Evolutionary conservation across 208 protist species (phyloP), one percentile per base, ranked within the genome.

Genomic region (Endotrypanum monterogeii): DNA sequence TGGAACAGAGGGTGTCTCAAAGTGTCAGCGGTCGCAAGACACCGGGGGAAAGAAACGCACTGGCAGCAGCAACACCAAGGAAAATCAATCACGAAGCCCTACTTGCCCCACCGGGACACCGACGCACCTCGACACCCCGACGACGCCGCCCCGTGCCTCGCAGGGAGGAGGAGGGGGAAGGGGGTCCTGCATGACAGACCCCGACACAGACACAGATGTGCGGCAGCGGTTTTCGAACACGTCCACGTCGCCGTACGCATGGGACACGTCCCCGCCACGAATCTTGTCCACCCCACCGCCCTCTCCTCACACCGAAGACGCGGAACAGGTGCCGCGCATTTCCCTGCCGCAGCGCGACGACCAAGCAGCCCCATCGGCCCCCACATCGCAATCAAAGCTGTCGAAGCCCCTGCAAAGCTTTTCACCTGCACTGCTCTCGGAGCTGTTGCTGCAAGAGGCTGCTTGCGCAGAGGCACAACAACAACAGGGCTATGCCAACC

Each of bases 181-280:
- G 9, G 7, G n/a, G 35, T 28, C 58, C 14, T 44, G 16, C 35
- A 28, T 20, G 32, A 0, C 14, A n/a, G 30, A 70, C 48, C 54
- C 20, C 35, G 68, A 50, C 37, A 55, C 44, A 2, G 51, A 32
- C 11, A n/a, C 14, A 0, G 69, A 76, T 23, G 48, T n/a, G 5
- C 68, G 71, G 7, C 79, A 79, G 69, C 79, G 79, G n/a, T 84
- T 80, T 32, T 84, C 79, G 3, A 83, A 83, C 78, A 44, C 35
- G 56, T 78, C 71, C 3, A 28, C 32, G 4, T 23, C 20, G 70
- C 58, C 18, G 3, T 30, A 1, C 58, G 32, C 46, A 35, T 57
- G 39, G 5, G 32, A n/a, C 18, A 48, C 55, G n/a, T 32, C 68
- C 14, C 68, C 35, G 25, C 32, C 35, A 20, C 11, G 50, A 0